phyloP scores from a whole-genome alignment of 1,284 basidiomycete species.

The Melampsora americana region DNA sequence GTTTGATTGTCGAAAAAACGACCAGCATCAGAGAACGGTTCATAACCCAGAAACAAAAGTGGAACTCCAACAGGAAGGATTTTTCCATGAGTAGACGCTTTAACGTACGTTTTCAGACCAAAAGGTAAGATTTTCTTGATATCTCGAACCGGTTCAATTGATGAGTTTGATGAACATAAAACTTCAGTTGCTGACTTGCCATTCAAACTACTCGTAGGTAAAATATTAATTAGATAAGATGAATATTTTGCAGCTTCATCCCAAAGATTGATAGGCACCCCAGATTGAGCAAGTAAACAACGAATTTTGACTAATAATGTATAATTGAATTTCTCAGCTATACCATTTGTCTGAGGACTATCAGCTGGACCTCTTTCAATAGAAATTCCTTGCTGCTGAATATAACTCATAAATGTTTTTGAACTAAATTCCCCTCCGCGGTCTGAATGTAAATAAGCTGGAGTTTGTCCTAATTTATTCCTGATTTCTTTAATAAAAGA shows the following conservation, averaged over 20 bases:
- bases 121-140: slow-evolving; percentile 17
- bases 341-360: slow-evolving; percentile 15
- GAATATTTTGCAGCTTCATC: no score
- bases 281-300: no score
- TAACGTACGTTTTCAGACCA: slow-evolving; percentile 28
- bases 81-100: no score
- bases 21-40: slow-evolving; percentile 10
- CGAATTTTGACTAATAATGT: no score
- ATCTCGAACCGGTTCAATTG: slow-evolving; percentile 15
- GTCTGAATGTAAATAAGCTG: no score
- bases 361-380: slow-evolving; percentile 17
- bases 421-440: no score
- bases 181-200: slow-evolving; percentile 3
- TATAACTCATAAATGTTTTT: background rate
- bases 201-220: no score
- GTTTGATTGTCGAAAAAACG: slow-evolving; percentile 7
- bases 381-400: background rate
- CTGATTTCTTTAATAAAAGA: no score
- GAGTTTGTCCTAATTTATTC: no score
- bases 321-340: no score
- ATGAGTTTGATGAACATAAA: background rate
- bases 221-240: no score
- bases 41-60: slow-evolving; percentile 15
- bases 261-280: no score
- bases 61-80: background rate